phyloP scores from a whole-genome alignment of 2,329 filamentous ascomycete species.

The Ophiocordyceps camponoti-leonardi region DNA sequence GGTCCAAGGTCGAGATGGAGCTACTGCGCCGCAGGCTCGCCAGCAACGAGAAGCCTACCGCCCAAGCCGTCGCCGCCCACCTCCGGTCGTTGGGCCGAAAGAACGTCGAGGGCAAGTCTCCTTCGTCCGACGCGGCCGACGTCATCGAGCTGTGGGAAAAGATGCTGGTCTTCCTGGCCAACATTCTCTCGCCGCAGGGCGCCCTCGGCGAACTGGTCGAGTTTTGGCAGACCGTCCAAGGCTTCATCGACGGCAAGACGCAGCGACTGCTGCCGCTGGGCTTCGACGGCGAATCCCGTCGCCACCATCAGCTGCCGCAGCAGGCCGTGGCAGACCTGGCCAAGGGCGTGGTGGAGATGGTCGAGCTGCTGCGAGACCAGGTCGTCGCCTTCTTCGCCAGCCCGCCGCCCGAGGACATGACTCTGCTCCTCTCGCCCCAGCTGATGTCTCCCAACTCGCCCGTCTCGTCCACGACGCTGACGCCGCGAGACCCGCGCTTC shows the following conservation, averaged over 20 bases:
- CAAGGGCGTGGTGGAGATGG: constrained; percentile 65
- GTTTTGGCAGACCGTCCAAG: constrained; percentile 84
- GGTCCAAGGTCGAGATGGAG: constrained; percentile 84
- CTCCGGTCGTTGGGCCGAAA: constrained; percentile 58
- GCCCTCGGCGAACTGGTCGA: constrained; percentile 79
- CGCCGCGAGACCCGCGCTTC: constrained; percentile 56
- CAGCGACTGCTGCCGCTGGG: constrained; percentile 66
- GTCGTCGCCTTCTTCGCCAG: constrained; percentile 72
- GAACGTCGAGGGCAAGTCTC: constrained; percentile 39
- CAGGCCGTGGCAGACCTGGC: constrained; percentile 56
- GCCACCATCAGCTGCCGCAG: constrained; percentile 63
- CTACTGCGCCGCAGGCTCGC: constrained; percentile 70
- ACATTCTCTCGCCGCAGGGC: constrained; percentile 61
- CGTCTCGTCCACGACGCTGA: constrained; percentile 27
- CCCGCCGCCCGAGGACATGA: constrained; percentile 79
- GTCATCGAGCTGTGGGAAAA: constrained; percentile 90
- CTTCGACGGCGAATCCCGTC: constrained; percentile 63
- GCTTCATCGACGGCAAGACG: constrained; percentile 74
- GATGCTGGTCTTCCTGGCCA: constrained; percentile 55
- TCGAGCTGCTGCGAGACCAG: constrained; percentile 65
- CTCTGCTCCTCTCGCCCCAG: constrained; percentile 67
- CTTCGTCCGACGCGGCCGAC: constrained; percentile 59
- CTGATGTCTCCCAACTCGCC: constrained; percentile 48
- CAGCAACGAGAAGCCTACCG: constrained; percentile 51
- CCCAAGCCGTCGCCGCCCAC: constrained; percentile 55